Percentiles rank a stretch among this genome's conserved stretches.
These are phyloP conservation scores for Rhizophagus prolifer DNA, from an alignment of 192 early-diverging fungal genomes.

Conservation along the genomic window DNA sequence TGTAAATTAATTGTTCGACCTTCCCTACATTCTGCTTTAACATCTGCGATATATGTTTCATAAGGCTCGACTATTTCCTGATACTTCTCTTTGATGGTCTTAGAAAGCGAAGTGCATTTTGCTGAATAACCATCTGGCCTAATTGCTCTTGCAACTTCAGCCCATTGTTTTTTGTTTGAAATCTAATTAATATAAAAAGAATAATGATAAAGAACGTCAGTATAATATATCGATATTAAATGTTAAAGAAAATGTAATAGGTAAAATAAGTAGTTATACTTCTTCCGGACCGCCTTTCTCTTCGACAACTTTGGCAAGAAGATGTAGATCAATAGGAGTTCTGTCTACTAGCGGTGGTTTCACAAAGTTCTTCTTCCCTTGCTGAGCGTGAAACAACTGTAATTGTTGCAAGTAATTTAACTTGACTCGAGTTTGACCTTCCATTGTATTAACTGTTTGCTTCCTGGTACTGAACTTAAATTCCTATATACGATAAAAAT, in stretches of 20 bases:
- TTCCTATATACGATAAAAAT: slow-evolving; percentile 46
- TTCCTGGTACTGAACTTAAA: slow-evolving; percentile 89
- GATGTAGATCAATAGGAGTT: slow-evolving; percentile 81
- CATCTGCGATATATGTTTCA: slow-evolving; percentile 56
- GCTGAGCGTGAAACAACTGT: slow-evolving; percentile 81
- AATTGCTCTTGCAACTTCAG: slow-evolving; percentile 69
- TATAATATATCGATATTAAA: not conserved
- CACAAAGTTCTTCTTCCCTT: slow-evolving; percentile 63
- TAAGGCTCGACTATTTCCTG: slow-evolving; percentile 63
- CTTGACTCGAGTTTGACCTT: slow-evolving; percentile 81
- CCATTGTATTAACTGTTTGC: slow-evolving; percentile 90
- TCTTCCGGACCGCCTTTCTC: slow-evolving; percentile 71
- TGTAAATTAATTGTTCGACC: not conserved
- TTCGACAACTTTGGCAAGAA: slow-evolving; percentile 79
- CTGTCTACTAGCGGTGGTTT: slow-evolving; percentile 85
- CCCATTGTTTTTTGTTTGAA: slow-evolving; percentile 71
- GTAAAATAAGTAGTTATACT: slow-evolving; percentile 37
- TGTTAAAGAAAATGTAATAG: not conserved
- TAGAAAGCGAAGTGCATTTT: slow-evolving; percentile 68
- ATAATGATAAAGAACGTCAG: no score
- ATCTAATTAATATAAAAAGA: slow-evolving; percentile 45
- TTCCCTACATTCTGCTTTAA: slow-evolving; percentile 17
- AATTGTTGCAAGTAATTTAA: slow-evolving; percentile 92
- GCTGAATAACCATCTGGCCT: slow-evolving; percentile 53
- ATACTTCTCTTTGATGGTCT: slow-evolving; percentile 63